A percentile compares a stretch with the other conserved stretches of the same genome.
phyloP scores from a whole-genome alignment of 768 basidiomycete species.

The Coprinopsis sp. region DNA sequence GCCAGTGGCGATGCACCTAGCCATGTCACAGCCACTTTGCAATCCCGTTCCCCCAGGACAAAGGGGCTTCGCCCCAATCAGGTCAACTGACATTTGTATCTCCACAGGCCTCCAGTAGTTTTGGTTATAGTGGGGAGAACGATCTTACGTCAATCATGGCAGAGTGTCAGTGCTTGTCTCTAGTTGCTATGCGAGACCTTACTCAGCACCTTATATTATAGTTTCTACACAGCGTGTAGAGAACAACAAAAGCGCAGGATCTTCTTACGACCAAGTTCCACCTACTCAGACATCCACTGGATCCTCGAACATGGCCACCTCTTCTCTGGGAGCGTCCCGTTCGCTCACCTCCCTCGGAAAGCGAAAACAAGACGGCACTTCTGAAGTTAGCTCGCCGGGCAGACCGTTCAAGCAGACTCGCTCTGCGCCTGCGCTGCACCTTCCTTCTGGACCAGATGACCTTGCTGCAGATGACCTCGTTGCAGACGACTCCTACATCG shows the following conservation, averaged over 20 bases:
- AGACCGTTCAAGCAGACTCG: conserved; percentile 1
- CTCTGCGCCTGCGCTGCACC: background rate
- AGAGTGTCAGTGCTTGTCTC: background rate
- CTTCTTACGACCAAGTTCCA: background rate
- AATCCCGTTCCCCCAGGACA: no score
- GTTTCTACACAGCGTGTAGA: no score
- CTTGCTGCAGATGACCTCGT: no score
- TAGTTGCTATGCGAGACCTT: background rate
- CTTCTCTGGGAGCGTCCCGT: background rate
- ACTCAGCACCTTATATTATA: no score
- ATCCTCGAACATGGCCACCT: background rate
- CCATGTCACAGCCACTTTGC: no score
- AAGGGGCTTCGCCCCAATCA: no score
- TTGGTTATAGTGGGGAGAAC: background rate
- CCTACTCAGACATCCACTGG: background rate
- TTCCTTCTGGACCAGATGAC: background rate
- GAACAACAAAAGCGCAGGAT: no score
- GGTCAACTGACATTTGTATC: no score
- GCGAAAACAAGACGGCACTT: background rate
- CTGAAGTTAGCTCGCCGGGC: background rate
- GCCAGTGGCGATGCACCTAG: no score
- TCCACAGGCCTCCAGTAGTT: background rate
- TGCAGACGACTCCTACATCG: no score
- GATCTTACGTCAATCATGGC: background rate
- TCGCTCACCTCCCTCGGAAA: background rate